Conservation (phyloP, 331 rosid species). For the Arachis monticola region DNA sequence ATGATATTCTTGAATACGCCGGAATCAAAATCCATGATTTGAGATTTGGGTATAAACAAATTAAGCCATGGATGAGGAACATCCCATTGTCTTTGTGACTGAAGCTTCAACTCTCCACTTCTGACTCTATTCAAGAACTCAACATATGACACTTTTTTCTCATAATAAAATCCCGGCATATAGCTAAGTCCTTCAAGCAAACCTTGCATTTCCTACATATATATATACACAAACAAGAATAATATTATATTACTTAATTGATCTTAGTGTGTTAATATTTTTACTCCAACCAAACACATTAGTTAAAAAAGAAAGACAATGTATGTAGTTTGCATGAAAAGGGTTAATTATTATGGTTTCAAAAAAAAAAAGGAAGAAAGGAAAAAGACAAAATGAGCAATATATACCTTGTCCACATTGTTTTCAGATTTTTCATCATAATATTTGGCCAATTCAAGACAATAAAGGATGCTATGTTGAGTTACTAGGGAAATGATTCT, state of each 20-base stretch:
- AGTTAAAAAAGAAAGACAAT: too few species aligned
- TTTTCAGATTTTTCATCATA: constrained; percentile 56
- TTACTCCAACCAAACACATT: too few species aligned
- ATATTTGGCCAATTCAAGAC: constrained; percentile 81
- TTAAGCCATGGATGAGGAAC: constrained; percentile 98
- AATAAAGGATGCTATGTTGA: constrained; percentile 64
- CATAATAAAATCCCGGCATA: constrained; percentile 67
- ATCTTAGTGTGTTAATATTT: too few species aligned
- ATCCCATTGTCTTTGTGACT: constrained; percentile 79
- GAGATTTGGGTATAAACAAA: constrained; percentile 71
- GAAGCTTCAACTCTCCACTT: constrained; percentile 78
- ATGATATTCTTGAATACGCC: constrained; percentile 67
- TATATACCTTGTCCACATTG: constrained; percentile 61
- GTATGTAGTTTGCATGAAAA: not conserved
- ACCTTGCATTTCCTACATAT: constrained; percentile 56
- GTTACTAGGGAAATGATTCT: constrained; percentile 60
- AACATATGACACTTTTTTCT: constrained; percentile 62
- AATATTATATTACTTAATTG: not conserved
- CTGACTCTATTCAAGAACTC: constrained; percentile 81
- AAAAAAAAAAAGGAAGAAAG: not conserved
- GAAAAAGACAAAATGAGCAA: not conserved
- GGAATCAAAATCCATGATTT: constrained; percentile 58
- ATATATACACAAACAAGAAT: too few species aligned
- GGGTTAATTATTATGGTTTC: not conserved
- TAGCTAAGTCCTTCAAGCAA: constrained; percentile 59